Evolutionary conservation across 139 green algal genomes (phyloP).

Genomic region (Chlamydomonas urium): DNA sequence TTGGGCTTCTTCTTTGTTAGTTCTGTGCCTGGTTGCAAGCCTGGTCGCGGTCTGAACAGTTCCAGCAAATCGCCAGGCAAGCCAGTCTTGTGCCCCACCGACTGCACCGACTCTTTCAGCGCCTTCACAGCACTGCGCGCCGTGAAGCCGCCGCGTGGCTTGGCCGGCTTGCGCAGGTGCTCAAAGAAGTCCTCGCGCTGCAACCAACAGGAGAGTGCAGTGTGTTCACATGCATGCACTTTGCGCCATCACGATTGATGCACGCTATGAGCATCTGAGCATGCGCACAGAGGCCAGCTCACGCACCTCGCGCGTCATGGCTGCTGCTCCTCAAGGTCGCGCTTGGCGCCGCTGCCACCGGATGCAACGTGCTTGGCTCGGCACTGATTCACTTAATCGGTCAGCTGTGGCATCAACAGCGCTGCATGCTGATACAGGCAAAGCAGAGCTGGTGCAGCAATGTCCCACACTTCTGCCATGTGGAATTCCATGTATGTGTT

Average conservation of each 20-base stretch:
- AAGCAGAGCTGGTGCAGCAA: no score
- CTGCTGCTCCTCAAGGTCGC: no score
- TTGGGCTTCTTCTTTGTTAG: constrained; percentile 38
- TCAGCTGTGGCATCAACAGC: no score
- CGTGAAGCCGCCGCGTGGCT: background rate
- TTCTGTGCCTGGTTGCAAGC: constrained; percentile 17
- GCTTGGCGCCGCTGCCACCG: no score
- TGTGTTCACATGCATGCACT: constrained; percentile 3
- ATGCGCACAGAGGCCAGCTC: background rate
- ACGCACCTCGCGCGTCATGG: constrained; percentile 13
- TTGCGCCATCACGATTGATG: background rate
- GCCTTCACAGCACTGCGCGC: constrained; percentile 26
- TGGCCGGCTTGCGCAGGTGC: constrained; percentile 11
- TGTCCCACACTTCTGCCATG: no score
- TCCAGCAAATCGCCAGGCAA: constrained; percentile 67
- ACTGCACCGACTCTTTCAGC: constrained; percentile 51
- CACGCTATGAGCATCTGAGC: background rate
- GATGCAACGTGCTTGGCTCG: no score
- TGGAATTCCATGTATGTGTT: no score
- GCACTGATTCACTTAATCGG: no score
- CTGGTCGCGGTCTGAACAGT: constrained; percentile 59
- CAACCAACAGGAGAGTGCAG: no score
- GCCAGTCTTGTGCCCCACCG: constrained; percentile 63
- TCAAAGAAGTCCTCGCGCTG: constrained; percentile 18
- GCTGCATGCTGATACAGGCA: no score